Conservation (phyloP, 305 asterid genomes). For the Andrographis paniculata region DNA sequence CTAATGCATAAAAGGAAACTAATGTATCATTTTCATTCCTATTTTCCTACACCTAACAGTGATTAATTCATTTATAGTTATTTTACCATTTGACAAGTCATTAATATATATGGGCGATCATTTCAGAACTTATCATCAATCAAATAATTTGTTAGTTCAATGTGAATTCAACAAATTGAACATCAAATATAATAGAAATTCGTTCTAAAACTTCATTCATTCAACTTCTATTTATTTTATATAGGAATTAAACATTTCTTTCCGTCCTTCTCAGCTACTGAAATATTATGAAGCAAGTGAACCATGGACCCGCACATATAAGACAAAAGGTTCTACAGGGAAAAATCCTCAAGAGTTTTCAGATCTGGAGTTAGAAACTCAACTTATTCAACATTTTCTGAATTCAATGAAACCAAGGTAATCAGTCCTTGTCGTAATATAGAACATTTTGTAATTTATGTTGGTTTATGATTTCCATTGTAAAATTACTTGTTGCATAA, state of each 20-base stretch:
- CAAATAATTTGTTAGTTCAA: too few relatives aligned
- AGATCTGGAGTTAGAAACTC: constrained; percentile 37
- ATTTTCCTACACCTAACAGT: too few relatives aligned
- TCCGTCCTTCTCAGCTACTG: constrained; percentile 38
- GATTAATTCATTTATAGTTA: too few relatives aligned
- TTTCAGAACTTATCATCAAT: too few relatives aligned
- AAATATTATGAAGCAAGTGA: constrained; percentile 36
- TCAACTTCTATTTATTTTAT: neutral
- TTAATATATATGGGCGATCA: too few relatives aligned
- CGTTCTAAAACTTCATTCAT: neutral
- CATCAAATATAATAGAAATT: neutral
- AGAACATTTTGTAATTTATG: constrained; percentile 5
- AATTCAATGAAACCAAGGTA: constrained; percentile 49
- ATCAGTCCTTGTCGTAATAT: constrained; percentile 11
- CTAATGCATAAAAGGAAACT: too few relatives aligned
- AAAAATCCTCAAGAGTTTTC: constrained; percentile 38
- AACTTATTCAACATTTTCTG: constrained; percentile 34
- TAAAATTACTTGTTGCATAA: constrained; percentile 3
- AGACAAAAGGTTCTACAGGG: constrained; percentile 24
- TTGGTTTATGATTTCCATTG: too few relatives aligned
- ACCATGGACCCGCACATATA: constrained; percentile 46
- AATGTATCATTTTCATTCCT: too few relatives aligned
- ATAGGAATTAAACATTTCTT: constrained; percentile 3
- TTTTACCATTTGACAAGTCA: too few relatives aligned
- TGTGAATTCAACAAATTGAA: too few relatives aligned